These are phyloP conservation scores for Candida gorgasii DNA, from an alignment of 805 yeast genomes.

Conservation along the genomic window DNA sequence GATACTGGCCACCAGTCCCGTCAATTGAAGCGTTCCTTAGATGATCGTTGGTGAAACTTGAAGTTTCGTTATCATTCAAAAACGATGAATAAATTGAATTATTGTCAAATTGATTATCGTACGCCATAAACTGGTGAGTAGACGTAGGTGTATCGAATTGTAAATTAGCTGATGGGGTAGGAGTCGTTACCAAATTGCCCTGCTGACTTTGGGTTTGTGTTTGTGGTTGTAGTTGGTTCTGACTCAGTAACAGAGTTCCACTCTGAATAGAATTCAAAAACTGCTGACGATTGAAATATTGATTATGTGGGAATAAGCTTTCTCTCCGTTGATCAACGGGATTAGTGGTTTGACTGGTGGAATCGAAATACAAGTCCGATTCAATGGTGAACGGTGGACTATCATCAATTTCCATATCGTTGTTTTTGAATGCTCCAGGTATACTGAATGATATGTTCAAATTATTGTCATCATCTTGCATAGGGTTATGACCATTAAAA, in stretches of 20 bases:
- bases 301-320: slow-evolving; percentile 17
- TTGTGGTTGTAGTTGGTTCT: background rate
- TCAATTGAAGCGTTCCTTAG: slow-evolving; percentile 18
- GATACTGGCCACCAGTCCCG: slow-evolving; percentile 10
- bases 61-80: slow-evolving; percentile 13
- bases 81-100: slow-evolving; percentile 15
- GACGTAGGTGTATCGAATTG: slow-evolving; percentile 9
- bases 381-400: slow-evolving; percentile 39
- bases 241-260: slow-evolving; percentile 3
- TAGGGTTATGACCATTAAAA: background rate
- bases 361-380: slow-evolving; percentile 29
- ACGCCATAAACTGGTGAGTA: slow-evolving; percentile 8
- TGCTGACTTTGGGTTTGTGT: too few species aligned
- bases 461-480: slow-evolving; percentile 1
- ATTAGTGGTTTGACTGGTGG: slow-evolving; percentile 9
- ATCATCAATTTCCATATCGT: slow-evolving; percentile 39
- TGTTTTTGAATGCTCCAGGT: slow-evolving; percentile 31
- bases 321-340: slow-evolving; percentile 8
- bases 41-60: slow-evolving; percentile 14
- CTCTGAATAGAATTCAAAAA: slow-evolving; percentile 2
- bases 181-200: too few species aligned
- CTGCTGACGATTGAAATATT: slow-evolving; percentile 10
- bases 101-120: slow-evolving; percentile 10
- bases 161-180: slow-evolving; percentile 6
- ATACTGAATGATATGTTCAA: slow-evolving; percentile 10